Percentiles rank a stretch among this genome's conserved stretches.
These are phyloP conservation scores for Coniferiporia sulphurascens DNA, from an alignment of 1,284 basidiomycete species.

Conservation along the genomic window DNA sequence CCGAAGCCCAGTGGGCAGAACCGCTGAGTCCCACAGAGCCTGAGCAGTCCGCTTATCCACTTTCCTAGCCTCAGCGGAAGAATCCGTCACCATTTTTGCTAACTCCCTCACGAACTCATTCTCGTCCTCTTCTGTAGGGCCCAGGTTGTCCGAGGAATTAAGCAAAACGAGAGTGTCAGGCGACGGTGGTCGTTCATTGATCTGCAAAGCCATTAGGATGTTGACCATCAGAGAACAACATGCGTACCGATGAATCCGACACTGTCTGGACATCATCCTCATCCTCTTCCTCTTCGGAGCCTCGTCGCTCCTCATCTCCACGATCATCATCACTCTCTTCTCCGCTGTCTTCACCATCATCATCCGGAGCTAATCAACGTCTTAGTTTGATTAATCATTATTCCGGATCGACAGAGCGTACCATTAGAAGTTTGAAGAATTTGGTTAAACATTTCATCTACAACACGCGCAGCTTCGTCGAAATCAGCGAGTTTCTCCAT, in stretches of 20 bases:
- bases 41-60: conserved; percentile 80
- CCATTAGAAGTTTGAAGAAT: conserved; percentile 57
- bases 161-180: conserved; percentile 73
- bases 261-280: conserved; percentile 51
- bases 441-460: conserved; percentile 82
- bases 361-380: conserved; percentile 18
- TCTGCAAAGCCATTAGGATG: conserved; percentile 33
- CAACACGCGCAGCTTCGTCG: conserved; percentile 80
- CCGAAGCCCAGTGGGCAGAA: conserved; percentile 58
- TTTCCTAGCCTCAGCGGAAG: conserved; percentile 75
- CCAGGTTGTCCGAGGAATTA: conserved; percentile 61
- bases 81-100: conserved; percentile 90
- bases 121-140: conserved; percentile 83
- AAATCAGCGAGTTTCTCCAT: conserved; percentile 63
- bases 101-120: conserved; percentile 94
- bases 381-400: neutral
- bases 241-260: conserved; percentile 50
- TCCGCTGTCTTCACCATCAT: conserved; percentile 34
- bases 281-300: conserved; percentile 48
- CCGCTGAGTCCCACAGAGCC: conserved; percentile 82
- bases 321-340: conserved; percentile 72
- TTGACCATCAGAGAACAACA: neutral
- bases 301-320: conserved; percentile 46
- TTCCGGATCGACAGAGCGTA: conserved; percentile 26
- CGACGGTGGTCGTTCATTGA: conserved; percentile 63